These are phyloP conservation scores for Candida broadrunensis DNA, from an alignment of 805 yeast species.

Conservation along the genomic window DNA sequence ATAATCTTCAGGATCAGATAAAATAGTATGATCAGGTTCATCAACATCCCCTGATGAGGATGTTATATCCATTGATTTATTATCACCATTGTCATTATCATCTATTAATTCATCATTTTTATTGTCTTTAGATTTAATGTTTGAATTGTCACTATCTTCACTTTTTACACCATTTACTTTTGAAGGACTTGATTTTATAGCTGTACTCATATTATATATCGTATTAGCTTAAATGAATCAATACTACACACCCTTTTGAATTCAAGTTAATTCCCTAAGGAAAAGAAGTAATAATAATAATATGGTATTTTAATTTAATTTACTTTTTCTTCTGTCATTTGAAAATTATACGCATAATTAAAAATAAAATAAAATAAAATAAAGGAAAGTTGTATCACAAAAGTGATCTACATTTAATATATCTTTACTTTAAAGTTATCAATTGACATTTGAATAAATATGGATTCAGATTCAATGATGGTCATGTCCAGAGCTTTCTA, in stretches of 20 bases:
- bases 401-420: too few species aligned
- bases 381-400: too few species aligned
- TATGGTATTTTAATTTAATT: too few species aligned
- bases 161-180: neutral
- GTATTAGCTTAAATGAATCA: too few species aligned
- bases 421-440: too few species aligned
- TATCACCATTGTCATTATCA: neutral
- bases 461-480: conserved; percentile 9
- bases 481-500: conserved; percentile 45
- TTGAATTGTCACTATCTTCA: neutral
- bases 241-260: neutral
- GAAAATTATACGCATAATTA: too few species aligned
- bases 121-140: neutral
- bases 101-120: neutral
- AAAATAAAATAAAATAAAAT: too few species aligned
- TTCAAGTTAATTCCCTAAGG: neutral
- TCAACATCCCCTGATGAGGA: conserved; percentile 17
- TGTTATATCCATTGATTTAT: neutral
- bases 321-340: too few species aligned
- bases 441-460: too few species aligned
- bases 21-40: conserved; percentile 30
- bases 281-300: too few species aligned
- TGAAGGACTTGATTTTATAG: neutral
- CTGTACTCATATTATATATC: neutral
- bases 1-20: conserved; percentile 44